Percentiles rank a stretch among this genome's conserved stretches.
Evolutionary conservation across 441 rosid genomes (phyloP).

Genomic region (California macrophylla): DNA sequence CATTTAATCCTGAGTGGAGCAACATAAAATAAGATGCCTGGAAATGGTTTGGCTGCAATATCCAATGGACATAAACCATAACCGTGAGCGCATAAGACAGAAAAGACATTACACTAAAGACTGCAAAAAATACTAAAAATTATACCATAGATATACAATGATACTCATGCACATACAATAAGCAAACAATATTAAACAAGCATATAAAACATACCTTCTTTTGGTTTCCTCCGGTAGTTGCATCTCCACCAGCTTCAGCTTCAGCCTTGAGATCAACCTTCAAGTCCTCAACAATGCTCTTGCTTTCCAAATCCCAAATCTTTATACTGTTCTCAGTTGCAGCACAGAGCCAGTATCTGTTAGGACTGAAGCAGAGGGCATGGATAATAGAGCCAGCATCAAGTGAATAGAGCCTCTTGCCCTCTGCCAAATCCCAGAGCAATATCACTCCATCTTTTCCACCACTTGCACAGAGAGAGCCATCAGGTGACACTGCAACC

Average conservation of each 20-base stretch:
- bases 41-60: too few relatives aligned
- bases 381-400: constrained; percentile 70
- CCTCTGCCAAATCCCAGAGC: constrained; percentile 91
- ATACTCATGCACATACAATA: background rate
- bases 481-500: constrained; percentile 91
- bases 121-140: too few relatives aligned
- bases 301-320: constrained; percentile 96
- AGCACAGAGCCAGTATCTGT: constrained; percentile 94
- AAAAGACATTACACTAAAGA: too few relatives aligned
- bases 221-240: constrained; percentile 31
- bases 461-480: constrained; percentile 91
- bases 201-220: constrained; percentile 32
- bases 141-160: background rate
- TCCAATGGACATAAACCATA: too few relatives aligned
- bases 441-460: constrained; percentile 83
- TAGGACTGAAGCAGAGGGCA: constrained; percentile 82
- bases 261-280: constrained; percentile 90
- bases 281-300: constrained; percentile 83
- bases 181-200: too few relatives aligned
- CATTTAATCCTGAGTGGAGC: background rate
- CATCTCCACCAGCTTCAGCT: constrained; percentile 61
- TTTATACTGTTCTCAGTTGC: constrained; percentile 82
- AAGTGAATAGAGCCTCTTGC: constrained; percentile 76
- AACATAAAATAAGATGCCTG: background rate
- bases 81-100: too few relatives aligned